Evolutionary conservation across 2,329 filamentous ascomycete species (phyloP).

Genomic region (Aschersonia sp.): DNA sequence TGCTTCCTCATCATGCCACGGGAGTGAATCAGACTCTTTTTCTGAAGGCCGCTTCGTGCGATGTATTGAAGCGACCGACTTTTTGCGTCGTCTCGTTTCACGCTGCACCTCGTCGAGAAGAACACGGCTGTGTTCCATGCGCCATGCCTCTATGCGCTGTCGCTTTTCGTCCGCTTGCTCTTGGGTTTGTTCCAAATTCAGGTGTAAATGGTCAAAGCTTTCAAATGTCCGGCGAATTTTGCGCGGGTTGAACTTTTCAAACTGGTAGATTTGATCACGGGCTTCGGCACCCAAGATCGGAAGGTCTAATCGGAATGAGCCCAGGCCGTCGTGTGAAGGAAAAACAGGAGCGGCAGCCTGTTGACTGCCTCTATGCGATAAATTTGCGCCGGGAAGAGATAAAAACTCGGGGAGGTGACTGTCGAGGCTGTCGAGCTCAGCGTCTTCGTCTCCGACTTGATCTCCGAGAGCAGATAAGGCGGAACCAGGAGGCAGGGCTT

Average conservation of each 20-base stretch:
- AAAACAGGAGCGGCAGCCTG: constrained; percentile 52
- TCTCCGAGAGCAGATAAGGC: constrained; percentile 20
- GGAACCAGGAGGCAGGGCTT: constrained; percentile 23
- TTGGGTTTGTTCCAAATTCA: constrained; percentile 37
- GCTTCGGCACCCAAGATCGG: constrained; percentile 38
- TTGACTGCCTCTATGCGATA: constrained; percentile 11
- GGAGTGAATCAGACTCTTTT: constrained; percentile 24
- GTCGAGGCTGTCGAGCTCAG: constrained; percentile 83
- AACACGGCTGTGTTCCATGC: constrained; percentile 75
- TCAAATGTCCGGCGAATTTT: constrained; percentile 41
- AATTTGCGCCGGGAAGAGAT: constrained; percentile 30
- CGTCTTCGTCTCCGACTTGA: constrained; percentile 44
- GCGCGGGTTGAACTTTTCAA: constrained; percentile 71
- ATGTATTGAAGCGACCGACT: constrained; percentile 37
- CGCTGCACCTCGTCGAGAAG: constrained; percentile 80
- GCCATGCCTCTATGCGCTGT: constrained; percentile 80
- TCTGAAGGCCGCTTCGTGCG: constrained; percentile 14
- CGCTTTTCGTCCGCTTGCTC: constrained; percentile 59
- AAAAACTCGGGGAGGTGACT: constrained; percentile 84
- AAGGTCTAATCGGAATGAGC: constrained; percentile 60
- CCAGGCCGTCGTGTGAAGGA: constrained; percentile 85
- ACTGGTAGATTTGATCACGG: constrained; percentile 79
- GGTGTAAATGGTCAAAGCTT: constrained; percentile 34
- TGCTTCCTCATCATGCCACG: constrained; percentile 39
- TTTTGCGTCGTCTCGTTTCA: constrained; percentile 59